Evolutionary conservation across 2,329 filamentous ascomycete genomes (phyloP), one percentile per base, ranked within the genome.

Genomic region (Trichoderma breve): DNA sequence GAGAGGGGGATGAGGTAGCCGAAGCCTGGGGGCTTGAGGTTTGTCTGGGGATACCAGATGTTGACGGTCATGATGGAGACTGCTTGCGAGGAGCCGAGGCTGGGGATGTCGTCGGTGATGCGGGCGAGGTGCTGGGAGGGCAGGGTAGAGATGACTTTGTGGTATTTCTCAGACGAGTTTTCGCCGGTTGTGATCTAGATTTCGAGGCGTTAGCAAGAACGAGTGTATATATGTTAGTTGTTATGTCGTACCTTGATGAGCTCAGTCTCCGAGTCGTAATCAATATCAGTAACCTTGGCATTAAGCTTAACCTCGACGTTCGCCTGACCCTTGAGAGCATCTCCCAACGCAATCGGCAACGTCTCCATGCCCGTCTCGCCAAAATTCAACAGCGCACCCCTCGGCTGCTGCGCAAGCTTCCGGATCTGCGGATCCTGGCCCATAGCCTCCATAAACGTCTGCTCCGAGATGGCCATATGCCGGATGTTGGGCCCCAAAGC

Each of bases 21-120:
- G 79, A 98, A 97, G 21, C 95, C 96, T 34, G 85, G 83, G 71
- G 90, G 84, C 15, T 89, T 88, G 43, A 97, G 83, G 71, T 88
- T 78, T 7, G 90, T 86, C 57, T 89, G 85, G 1, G 86, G 84
- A 80, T 92, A 99, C 86, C 92, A 98, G 62, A 99, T 86, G 82
- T 97, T 98, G 73, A 99, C 92, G 3, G 95, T 93, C 90, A 95
- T 95, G 75, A 98, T 94, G 36, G 91, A 95, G 34, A 95, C 92
- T 43, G 91, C 89, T 68, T 88, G 86, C 18, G 88, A 87, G 57
- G 86, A 79, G 21, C 80, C 78, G 12, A 92, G 84, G 36, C 84
- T 79, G 6, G 86, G 84, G 6, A 90, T 82, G 6, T 78, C 74
- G 57, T 77, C 75, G 3, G 83, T 81, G 34, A 84, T 74, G 30